Evolutionary conservation across 306 rosid genomes (phyloP).

Genomic region (Trichosanthes cucumerina): DNA sequence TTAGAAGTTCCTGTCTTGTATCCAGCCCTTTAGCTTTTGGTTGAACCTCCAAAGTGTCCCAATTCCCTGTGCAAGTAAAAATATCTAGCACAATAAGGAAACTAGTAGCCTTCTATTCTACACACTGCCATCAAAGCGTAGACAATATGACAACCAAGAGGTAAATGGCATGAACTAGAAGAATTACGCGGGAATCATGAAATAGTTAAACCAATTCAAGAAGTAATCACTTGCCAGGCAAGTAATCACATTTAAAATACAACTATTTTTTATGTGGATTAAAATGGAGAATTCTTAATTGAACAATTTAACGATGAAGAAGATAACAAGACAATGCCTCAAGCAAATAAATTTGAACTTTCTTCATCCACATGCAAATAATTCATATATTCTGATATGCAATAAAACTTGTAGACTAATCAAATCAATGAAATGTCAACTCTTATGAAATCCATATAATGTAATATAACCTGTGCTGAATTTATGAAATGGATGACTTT

Average conservation of each 20-base stretch:
- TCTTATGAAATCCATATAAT: constrained; percentile 3
- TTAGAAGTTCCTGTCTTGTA: constrained; percentile 72
- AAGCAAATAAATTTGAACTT: neutral
- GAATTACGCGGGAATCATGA: too few relatives aligned
- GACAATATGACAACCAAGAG: neutral
- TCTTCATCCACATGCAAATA: neutral
- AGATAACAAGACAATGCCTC: neutral
- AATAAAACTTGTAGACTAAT: neutral
- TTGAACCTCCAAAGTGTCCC: constrained; percentile 91
- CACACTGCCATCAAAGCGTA: neutral
- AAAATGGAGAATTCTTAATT: neutral
- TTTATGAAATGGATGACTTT: constrained; percentile 80
- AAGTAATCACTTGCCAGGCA: neutral
- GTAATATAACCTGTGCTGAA: constrained; percentile 71
- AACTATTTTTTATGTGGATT: neutral
- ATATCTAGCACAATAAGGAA: neutral
- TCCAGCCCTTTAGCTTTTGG: constrained; percentile 83
- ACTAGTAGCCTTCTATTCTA: neutral
- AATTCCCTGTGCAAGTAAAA: constrained; percentile 41
- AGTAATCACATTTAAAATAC: neutral
- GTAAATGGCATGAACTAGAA: neutral
- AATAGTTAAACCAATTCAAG: neutral
- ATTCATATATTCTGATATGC: neutral
- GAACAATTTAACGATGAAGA: neutral
- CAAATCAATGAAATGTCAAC: neutral